These are phyloP conservation scores for Sugiyamaella paludigena DNA, from an alignment of 1,139 yeast species.

Conservation along the genomic window DNA sequence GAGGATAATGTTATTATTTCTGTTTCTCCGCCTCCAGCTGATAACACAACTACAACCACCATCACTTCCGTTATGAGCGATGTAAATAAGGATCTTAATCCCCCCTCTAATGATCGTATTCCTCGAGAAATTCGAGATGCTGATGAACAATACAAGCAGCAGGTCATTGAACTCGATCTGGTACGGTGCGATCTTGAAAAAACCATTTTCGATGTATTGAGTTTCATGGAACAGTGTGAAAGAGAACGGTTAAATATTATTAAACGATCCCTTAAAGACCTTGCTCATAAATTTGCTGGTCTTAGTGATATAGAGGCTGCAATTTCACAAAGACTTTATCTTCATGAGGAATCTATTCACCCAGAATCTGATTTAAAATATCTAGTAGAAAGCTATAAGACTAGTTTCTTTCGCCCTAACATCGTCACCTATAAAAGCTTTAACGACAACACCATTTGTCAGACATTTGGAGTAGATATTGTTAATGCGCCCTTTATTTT, in stretches of 20 bases:
- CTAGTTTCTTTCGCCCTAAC: constrained; percentile 70
- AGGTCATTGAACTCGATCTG: constrained; percentile 58
- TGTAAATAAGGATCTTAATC: constrained; percentile 2
- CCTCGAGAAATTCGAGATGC: constrained; percentile 36
- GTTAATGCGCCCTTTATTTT: constrained; percentile 65
- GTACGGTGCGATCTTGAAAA: constrained; percentile 71
- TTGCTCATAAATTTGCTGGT: constrained; percentile 53
- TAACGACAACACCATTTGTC: constrained; percentile 53
- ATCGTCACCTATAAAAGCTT: constrained; percentile 72
- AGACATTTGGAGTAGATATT: constrained; percentile 78
- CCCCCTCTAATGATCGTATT: constrained; percentile 1
- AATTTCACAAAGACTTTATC: constrained; percentile 49
- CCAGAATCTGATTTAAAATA: constrained; percentile 62
- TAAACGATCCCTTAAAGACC: constrained; percentile 65
- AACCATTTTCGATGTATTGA: constrained; percentile 59
- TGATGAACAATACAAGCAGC: constrained; percentile 54
- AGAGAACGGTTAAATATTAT: constrained; percentile 65
- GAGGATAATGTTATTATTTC: not conserved
- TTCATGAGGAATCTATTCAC: constrained; percentile 58
- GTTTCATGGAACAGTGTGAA: constrained; percentile 76
- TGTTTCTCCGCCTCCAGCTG: not conserved
- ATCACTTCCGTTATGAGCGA: not conserved
- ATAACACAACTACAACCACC: not conserved
- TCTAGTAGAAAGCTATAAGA: constrained; percentile 58
- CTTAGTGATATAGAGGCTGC: constrained; percentile 36